Evolutionary conservation across 169 alveolate genomes (phyloP), one percentile per base, ranked within the genome.

Genomic region (Amoebophrya sp.): DNA sequence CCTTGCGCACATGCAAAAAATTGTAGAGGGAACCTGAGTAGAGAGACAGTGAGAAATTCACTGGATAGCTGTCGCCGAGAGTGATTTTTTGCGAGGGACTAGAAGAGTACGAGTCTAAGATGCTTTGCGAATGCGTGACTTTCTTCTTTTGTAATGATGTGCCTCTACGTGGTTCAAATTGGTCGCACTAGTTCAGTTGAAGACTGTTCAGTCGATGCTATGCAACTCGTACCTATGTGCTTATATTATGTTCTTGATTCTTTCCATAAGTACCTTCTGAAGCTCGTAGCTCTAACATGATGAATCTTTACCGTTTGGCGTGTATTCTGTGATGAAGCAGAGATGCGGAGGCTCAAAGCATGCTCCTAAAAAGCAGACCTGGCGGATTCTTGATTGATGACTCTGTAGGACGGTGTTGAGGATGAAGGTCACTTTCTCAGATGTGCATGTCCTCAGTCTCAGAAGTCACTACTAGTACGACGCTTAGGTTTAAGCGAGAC

Each of bases 301-400:
- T 47, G 65, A 47, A 47, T 18, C 18, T 12, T 18, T 89, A 26
- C 91, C 91, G 26, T 54, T 54, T 0, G 91, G 91, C 91, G 41
- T 89, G 91, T 89, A 89, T 54, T 89, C 91, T 29, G 91, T 89
- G 26, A 89, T 54, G 2, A 89, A 54, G 76, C 91, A 89, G 33
- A 89, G 76, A 40, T 89, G 91, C 76, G 91, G 91, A 24, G 26
- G 65, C 91, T 89, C 91, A 0, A 89, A 54, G 76, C 91, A 89
- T 0, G 91, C 91, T 10, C 91, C 91, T 0, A 89, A 76, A 34
- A 89, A 89, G 10, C 91, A n/a, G n/a, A n/a, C n/a, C n/a, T n/a
- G n/a, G n/a, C n/a, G n/a, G n/a, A n/a, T n/a, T n/a, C n/a, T n/a
- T n/a, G n/a, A n/a, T n/a, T n/a, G n/a, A n/a, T n/a, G n/a, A n/a